Evolutionary conservation across 1,139 yeast species (phyloP).

Genomic region (Protomyces pachydermus): DNA sequence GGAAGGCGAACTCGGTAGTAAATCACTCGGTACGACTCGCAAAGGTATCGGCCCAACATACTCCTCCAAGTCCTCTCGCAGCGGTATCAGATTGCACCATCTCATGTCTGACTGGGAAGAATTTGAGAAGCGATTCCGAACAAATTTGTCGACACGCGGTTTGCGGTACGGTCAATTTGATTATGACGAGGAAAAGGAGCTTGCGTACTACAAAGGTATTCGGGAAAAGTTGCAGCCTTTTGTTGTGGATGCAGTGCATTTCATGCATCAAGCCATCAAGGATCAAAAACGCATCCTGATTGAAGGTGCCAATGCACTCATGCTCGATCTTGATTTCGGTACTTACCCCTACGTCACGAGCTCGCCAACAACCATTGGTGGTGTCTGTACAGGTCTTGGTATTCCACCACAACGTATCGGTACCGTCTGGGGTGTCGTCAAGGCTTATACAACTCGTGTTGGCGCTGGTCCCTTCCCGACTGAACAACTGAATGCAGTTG

Average conservation of each 20-base stretch:
- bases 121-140: constrained; percentile 70
- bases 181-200: constrained; percentile 75
- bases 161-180: constrained; percentile 92
- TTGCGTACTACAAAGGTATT: constrained; percentile 67
- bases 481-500: constrained; percentile 82
- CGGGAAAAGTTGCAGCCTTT: constrained; percentile 75
- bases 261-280: constrained; percentile 77
- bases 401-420: constrained; percentile 78
- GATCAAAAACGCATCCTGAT: constrained; percentile 79
- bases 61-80: constrained; percentile 92
- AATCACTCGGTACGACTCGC: constrained; percentile 96
- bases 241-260: constrained; percentile 87
- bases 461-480: constrained; percentile 99
- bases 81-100: constrained; percentile 96
- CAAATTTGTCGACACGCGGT: constrained; percentile 72
- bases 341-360: constrained; percentile 98
- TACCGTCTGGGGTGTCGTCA: constrained; percentile 89
- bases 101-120: constrained; percentile 91
- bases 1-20: constrained; percentile 82
- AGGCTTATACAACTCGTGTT: constrained; percentile 97
- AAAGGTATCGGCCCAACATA: constrained; percentile 99
- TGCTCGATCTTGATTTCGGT: constrained; percentile 97
- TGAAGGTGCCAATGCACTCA: constrained; percentile 97
- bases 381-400: constrained; percentile 95
- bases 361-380: constrained; percentile 93